Conservation (phyloP, 345 rosid genomes). For the Euphorbia pulcherrima region DNA sequence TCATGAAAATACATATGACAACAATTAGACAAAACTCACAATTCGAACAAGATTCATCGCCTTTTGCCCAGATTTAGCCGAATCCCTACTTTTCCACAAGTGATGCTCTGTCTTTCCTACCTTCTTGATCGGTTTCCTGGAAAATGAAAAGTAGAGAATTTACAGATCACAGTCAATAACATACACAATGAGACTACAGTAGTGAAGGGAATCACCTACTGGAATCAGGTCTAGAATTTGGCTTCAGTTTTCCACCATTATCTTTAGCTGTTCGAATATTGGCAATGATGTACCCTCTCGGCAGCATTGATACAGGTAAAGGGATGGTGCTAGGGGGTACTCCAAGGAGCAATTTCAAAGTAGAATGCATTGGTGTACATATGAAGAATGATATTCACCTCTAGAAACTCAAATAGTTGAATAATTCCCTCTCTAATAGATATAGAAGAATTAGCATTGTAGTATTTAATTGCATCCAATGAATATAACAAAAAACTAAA, state of each 20-base stretch:
- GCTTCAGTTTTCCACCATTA: constrained; percentile 19
- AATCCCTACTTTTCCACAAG: constrained; percentile 75
- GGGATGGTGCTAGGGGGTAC: no score
- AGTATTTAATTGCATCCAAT: no score
- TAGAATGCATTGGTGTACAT: no score
- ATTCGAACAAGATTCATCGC: constrained; percentile 63
- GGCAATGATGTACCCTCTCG: no score
- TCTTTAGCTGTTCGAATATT: no score
- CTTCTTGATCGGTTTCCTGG: constrained; percentile 37
- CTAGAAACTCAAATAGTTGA: no score
- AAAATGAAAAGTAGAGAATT: constrained; percentile 15
- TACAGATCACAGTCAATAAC: not conserved
- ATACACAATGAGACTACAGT: not conserved
- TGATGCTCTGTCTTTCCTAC: constrained; percentile 53
- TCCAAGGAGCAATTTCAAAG: no score
- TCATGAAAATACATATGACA: not conserved
- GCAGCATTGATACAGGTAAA: no score
- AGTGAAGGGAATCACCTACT: constrained; percentile 32
- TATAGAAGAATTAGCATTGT: no score
- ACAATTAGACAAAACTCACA: constrained; percentile 34
- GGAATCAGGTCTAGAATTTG: constrained; percentile 26
- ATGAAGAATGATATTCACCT: no score
- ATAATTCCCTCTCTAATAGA: no score
- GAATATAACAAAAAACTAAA: no score
- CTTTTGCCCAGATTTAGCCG: constrained; percentile 75